Conservation (phyloP, 352 stramenopile genomes). For the Bremia lactucae region DNA sequence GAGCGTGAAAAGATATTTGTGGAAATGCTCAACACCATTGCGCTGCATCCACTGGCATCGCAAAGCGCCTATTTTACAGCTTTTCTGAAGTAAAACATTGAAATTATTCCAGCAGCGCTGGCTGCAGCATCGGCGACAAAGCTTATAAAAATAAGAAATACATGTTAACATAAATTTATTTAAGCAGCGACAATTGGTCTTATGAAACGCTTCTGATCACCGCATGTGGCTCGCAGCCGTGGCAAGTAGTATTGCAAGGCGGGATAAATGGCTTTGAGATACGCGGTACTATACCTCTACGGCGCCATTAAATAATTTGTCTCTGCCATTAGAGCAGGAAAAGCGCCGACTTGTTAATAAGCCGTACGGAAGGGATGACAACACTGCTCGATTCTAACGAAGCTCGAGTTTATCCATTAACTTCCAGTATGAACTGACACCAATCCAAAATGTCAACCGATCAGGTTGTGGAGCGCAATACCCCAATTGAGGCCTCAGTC, state of each 20-base stretch:
- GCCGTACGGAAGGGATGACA: conserved; percentile 2
- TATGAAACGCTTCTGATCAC: no score
- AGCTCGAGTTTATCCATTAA: conserved; percentile 5
- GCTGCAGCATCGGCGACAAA: conserved; percentile 12
- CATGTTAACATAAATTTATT: conserved; percentile 1
- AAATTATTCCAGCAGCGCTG: no score
- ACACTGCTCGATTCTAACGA: conserved; percentile 7
- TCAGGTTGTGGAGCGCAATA: conserved; percentile 27
- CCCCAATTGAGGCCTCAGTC: conserved; percentile 5
- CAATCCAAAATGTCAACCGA: conserved; percentile 47
- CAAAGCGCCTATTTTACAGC: conserved; percentile 31
- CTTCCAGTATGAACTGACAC: conserved; percentile 42
- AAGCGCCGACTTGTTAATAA: conserved; percentile 11
- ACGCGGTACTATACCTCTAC: conserved; percentile 8
- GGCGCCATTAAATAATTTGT: conserved; percentile 1
- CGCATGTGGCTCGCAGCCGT: background rate
- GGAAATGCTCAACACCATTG: conserved; percentile 58
- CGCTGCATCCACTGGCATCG: conserved; percentile 31
- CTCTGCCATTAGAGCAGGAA: conserved; percentile 7
- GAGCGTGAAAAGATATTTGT: conserved; percentile 46
- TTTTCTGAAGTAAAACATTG: conserved; percentile 34
- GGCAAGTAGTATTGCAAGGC: background rate
- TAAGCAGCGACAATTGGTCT: background rate
- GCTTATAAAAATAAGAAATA: background rate
- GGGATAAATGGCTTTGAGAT: conserved; percentile 13